phyloP scores from a whole-genome alignment of 2,329 filamentous ascomycete genomes.

The Nigrospora osmanthi region DNA sequence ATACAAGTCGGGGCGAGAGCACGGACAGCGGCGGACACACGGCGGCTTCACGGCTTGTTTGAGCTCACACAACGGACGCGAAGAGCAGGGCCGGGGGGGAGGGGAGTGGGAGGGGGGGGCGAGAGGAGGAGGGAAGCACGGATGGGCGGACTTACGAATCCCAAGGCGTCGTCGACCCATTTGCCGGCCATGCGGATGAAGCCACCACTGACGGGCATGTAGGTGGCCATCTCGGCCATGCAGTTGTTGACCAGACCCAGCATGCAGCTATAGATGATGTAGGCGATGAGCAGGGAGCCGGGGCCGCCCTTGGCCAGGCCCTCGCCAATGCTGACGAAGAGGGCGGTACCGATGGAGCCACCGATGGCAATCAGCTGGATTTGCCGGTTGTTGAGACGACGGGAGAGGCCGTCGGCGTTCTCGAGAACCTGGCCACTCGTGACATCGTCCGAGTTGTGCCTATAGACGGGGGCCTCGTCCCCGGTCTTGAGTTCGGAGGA shows the following conservation, averaged over 20 bases:
- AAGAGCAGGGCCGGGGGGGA: no score
- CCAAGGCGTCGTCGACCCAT: constrained; percentile 54
- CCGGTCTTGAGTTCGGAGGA: background rate
- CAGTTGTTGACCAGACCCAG: constrained; percentile 54
- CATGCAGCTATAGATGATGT: constrained; percentile 44
- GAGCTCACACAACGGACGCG: no score
- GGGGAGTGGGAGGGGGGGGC: no score
- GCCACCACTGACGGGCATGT: constrained; percentile 51
- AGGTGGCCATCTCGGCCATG: constrained; percentile 53
- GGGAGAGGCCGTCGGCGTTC: constrained; percentile 23
- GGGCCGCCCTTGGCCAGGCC: constrained; percentile 43
- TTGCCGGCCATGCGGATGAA: constrained; percentile 55
- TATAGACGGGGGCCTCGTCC: background rate
- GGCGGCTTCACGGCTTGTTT: no score
- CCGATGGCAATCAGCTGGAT: constrained; percentile 53
- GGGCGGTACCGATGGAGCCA: constrained; percentile 48
- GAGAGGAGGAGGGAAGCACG: no score
- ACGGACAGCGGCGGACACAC: no score
- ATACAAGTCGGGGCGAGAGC: no score
- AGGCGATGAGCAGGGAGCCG: constrained; percentile 49
- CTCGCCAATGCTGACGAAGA: constrained; percentile 55
- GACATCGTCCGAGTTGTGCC: background rate
- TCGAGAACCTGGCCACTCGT: constrained; percentile 2
- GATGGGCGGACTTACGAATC: constrained; percentile 27
- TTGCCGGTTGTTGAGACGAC: constrained; percentile 35